Base-by-base conservation (phyloP, 345 rosid genomes). In the Salix udensis region DNA sequence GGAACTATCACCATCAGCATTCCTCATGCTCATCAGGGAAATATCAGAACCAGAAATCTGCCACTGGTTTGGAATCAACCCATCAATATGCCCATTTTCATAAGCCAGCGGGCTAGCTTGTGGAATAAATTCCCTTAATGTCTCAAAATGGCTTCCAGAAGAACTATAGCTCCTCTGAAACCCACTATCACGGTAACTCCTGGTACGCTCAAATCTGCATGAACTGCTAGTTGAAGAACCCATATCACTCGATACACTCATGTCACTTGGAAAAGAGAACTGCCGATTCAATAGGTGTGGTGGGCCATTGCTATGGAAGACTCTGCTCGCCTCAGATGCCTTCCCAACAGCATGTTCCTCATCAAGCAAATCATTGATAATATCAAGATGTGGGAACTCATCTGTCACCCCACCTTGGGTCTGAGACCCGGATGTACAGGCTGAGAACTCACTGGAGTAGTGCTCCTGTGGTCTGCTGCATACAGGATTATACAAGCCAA, bases 381-480 rank as follows among this genome's bases (percentile, higher is more conserved):
- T 95, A 78, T 88, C 98, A 9, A 93, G 89, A 79, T 95, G 98
- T 6, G 98, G 98, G 79, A 91, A 95, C 70, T 95, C 98, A 76
- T 93, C 97, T 2, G 85, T 87, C 23, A 83, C 68, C 16, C 74
- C 83, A 78, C 87, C 89, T 73, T 86, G 91, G 19, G 80, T 75
- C 67, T 82, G 90, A 72, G 87, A 86, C 53, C 93, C 86, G 50
- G 93, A 85, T 64, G 90, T 65, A 72, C 85, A 83, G 26, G 90
- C 84, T 42, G 82, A 77, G 65, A 84, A 61, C 76, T 84, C 89
- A 26, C 67, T 64, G 13, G 87, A 61, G 65, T 78, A 67, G 48
- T 81, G 81, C 50, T 83, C 89, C 65, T n/a, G 79, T 30, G 85
- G 61, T 70, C 82, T 81, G 71, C 81, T 67, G 48, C 62, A 66